These are phyloP conservation scores for Allantophomopsis cytisporea DNA, from an alignment of 2,329 filamentous ascomycete species.

Conservation along the genomic window DNA sequence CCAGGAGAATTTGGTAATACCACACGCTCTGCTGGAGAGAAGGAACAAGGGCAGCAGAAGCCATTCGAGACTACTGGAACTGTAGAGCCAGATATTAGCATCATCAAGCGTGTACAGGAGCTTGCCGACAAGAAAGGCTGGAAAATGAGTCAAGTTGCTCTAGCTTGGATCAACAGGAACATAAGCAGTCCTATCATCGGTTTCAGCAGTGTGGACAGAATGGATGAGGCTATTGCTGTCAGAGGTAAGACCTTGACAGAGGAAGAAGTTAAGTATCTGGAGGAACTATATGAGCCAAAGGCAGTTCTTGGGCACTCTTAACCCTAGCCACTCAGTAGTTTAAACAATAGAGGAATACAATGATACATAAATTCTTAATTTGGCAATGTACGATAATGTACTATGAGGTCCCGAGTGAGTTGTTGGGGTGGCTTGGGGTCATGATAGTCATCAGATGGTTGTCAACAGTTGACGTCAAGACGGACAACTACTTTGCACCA, in stretches of 20 bases:
- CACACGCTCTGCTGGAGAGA: constrained; percentile 11
- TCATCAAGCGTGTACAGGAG: constrained; percentile 38
- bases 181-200: constrained; percentile 36
- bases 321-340: background rate
- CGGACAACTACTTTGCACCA: too few relatives aligned
- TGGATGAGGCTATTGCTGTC: constrained; percentile 35
- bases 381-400: too few relatives aligned
- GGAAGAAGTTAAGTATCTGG: constrained; percentile 37
- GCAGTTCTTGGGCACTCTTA: constrained; percentile 16
- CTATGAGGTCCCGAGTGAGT: too few relatives aligned
- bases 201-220: constrained; percentile 31
- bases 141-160: constrained; percentile 42
- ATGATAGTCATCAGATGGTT: too few relatives aligned
- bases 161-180: constrained; percentile 36
- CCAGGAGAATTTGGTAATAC: constrained; percentile 10
- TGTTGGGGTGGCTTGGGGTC: too few relatives aligned
- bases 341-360: background rate
- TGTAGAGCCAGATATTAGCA: constrained; percentile 31
- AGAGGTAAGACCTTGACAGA: constrained; percentile 26
- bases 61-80: constrained; percentile 14
- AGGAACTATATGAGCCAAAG: constrained; percentile 37
- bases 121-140: constrained; percentile 39
- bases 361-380: too few relatives aligned
- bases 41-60: constrained; percentile 15
- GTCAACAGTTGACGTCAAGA: too few relatives aligned